Conservation (phyloP, 345 rosid genomes). For the Citrus australasica region DNA sequence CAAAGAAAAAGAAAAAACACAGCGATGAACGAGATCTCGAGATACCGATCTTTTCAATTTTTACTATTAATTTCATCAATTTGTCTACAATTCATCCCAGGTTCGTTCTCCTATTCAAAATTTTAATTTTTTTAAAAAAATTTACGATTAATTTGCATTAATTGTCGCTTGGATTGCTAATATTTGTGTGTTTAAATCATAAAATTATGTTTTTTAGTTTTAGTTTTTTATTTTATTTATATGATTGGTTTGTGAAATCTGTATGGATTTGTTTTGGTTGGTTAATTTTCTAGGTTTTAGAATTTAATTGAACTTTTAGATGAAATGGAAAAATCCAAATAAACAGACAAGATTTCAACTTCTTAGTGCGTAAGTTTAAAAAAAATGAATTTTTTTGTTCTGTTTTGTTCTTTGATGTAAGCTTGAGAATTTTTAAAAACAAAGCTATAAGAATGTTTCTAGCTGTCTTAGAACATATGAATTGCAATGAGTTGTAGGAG, state of each 20-base stretch:
- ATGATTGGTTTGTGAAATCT: neutral
- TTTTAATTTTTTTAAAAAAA: neutral
- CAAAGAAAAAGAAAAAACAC: slow-evolving; percentile 11
- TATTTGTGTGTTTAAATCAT: neutral
- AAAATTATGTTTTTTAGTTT: neutral
- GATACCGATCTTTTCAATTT: slow-evolving; percentile 30
- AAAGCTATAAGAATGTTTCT: neutral
- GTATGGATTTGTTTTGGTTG: neutral
- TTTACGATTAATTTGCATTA: neutral
- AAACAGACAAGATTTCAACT: neutral
- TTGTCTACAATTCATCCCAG: slow-evolving; percentile 48
- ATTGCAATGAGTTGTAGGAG: slow-evolving; percentile 3
- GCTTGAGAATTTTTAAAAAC: neutral
- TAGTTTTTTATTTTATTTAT: neutral
- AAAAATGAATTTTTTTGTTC: neutral
- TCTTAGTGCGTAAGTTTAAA: neutral
- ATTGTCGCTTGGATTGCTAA: neutral
- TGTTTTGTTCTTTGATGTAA: neutral
- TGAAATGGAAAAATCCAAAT: neutral
- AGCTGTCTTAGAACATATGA: neutral
- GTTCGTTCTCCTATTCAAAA: slow-evolving; percentile 32
- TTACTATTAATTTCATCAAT: slow-evolving; percentile 37
- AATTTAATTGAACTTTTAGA: neutral
- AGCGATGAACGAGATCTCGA: slow-evolving; percentile 31
- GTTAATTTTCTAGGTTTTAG: neutral